Evolutionary conservation across 345 rosid genomes (phyloP), one percentile per base, ranked within the genome.

Genomic region (Syzygium oleosum): DNA sequence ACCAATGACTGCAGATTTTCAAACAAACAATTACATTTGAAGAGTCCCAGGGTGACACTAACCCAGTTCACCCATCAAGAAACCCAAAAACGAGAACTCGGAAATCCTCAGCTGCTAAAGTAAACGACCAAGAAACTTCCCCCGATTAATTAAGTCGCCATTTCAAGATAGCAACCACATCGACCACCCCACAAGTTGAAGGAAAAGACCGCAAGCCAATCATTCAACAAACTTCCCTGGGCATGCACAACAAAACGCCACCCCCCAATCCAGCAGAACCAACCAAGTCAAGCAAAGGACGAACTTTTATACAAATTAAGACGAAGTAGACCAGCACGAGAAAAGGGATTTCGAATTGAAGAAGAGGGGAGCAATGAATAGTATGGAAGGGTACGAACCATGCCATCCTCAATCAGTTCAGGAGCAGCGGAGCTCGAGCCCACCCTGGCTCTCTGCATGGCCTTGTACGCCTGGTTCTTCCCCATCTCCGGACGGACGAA

Each of bases 321-420:
- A 43, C 52, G 29, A 52, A 73, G 10, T 0, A 38, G 2, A 73
- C 83, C 12, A 73, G 83, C 12, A 21, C n/a, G 22, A 85, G 22
- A 23, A 29, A 65, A 52, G 59, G 15, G 56, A 4, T 14, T 6
- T n/a, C 63, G n/a, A 41, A 68, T 22, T 5, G 52, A 34, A 87
- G 34, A 84, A 56, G 22, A 53, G 85, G 17, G 85, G 11, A 9
- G 16, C 12, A 29, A 59, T 3, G 34, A 29, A 14, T 58, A 85
- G 95, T 93, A 93, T 90, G 98, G 88, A 97, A 96, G 90, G 98
- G 97, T 91, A 97, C 98, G 92, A 93, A 98, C 99, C 99, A 98
- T 94, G 95, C 99, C 99, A 59, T 98, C 99, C 52, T 96, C 99
- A 91, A 97, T 91, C 92, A 94, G 98, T 3, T 97, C 98, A 17